A percentile compares a stretch with the other conserved stretches of the same genome.
These are phyloP conservation scores for Sporothrix schenckii DNA, from an alignment of 2,329 filamentous ascomycete genomes.

Conservation along the genomic window DNA sequence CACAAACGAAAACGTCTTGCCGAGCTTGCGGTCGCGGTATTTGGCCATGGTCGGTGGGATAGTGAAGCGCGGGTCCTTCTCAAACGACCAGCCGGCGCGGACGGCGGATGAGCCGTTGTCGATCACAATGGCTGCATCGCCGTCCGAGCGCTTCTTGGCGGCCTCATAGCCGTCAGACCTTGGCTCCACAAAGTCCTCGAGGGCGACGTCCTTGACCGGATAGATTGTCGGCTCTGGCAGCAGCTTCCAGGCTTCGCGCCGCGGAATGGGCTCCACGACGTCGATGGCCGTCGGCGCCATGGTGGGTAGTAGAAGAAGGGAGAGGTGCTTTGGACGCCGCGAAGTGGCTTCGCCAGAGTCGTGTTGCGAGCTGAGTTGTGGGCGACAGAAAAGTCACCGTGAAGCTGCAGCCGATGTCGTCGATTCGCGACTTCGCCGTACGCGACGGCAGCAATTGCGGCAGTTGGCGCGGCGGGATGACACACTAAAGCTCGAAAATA, in stretches of 20 bases:
- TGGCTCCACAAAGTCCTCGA: constrained; percentile 58
- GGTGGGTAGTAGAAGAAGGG: not conserved
- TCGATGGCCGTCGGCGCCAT: constrained; percentile 61
- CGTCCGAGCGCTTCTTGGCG: constrained; percentile 60
- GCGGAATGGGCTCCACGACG: constrained; percentile 49
- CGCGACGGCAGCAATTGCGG: constrained; percentile 13
- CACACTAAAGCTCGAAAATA: not conserved
- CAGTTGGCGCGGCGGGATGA: not conserved
- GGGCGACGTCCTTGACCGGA: constrained; percentile 63
- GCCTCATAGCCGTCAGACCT: constrained; percentile 70
- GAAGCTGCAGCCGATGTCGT: not conserved
- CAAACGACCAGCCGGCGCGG: constrained; percentile 95
- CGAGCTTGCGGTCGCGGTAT: constrained; percentile 91
- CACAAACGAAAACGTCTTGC: constrained; percentile 88
- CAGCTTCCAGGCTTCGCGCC: constrained; percentile 49
- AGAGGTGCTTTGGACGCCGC: not conserved
- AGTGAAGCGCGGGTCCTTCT: constrained; percentile 74
- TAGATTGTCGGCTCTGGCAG: constrained; percentile 60
- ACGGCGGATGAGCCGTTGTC: constrained; percentile 74
- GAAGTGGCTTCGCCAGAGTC: not conserved
- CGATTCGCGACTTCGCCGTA: constrained; percentile 5
- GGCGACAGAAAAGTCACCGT: not conserved
- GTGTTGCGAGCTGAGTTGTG: not conserved
- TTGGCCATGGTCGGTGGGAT: constrained; percentile 91
- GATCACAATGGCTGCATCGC: constrained; percentile 40